phyloP scores from a whole-genome alignment of 148 eudicot species.

The Heliamphora exappendiculata region DNA sequence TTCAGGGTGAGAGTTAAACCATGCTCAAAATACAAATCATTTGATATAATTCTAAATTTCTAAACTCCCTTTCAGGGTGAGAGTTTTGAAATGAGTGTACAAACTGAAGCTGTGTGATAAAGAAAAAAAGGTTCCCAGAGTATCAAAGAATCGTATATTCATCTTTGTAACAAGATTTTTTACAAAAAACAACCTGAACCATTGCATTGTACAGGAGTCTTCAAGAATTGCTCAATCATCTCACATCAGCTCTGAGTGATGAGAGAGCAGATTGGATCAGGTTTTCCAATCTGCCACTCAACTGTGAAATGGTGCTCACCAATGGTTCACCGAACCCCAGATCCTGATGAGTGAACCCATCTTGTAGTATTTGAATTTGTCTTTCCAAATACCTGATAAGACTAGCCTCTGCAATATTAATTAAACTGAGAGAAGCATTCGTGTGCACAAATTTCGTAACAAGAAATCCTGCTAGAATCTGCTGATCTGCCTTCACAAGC shows the following conservation, averaged over 20 bases:
- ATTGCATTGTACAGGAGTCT: neutral
- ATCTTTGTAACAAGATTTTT: neutral
- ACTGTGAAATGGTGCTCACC: conserved; percentile 31
- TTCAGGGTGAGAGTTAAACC: neutral
- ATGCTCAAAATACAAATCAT: neutral
- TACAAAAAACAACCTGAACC: neutral
- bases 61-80: too few relatives aligned
- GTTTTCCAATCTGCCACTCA: conserved; percentile 32
- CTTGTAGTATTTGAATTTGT: conserved; percentile 38
- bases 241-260: conserved; percentile 31
- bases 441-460: conserved; percentile 80
- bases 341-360: conserved; percentile 12
- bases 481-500: conserved; percentile 76
- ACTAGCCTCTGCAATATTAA: conserved; percentile 70
- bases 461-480: conserved; percentile 66
- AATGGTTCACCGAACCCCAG: conserved; percentile 29
- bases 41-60: too few relatives aligned
- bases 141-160: neutral
- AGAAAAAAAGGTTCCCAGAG: neutral
- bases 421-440: conserved; percentile 59
- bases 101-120: neutral
- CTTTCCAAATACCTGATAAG: conserved; percentile 47
- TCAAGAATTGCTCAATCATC: conserved; percentile 14
- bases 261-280: conserved; percentile 52
- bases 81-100: too few relatives aligned